A percentile compares a stretch with the other conserved stretches of the same genome.
These are phyloP conservation scores for Nakazawaea holstii DNA, from an alignment of 805 yeast genomes.

Conservation along the genomic window DNA sequence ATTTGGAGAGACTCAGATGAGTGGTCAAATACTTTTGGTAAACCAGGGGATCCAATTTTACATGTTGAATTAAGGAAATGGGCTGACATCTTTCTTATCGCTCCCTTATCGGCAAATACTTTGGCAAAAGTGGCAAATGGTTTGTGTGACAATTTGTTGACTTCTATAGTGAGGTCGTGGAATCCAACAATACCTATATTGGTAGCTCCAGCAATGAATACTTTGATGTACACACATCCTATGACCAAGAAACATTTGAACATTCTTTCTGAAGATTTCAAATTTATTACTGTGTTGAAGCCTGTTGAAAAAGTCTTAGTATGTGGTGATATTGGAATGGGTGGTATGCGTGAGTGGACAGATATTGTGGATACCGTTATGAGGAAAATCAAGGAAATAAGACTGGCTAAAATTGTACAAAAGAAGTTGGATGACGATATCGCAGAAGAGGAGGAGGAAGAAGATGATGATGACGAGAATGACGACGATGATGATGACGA, in stretches of 20 bases:
- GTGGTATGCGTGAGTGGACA: slow-evolving; percentile 98
- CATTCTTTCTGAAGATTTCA: slow-evolving; percentile 81
- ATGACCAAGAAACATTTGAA: slow-evolving; percentile 80
- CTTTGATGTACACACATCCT: slow-evolving; percentile 84
- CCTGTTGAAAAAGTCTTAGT: slow-evolving; percentile 94
- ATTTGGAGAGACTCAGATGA: slow-evolving; percentile 94
- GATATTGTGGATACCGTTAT: slow-evolving; percentile 87
- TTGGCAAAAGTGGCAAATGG: slow-evolving; percentile 87
- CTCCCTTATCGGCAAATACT: slow-evolving; percentile 94
- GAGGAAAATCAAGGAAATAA: slow-evolving; percentile 58
- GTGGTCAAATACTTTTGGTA: slow-evolving; percentile 54
- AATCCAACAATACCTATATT: slow-evolving; percentile 85
- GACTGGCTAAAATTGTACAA: slow-evolving; percentile 18
- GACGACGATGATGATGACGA: slow-evolving; percentile 34
- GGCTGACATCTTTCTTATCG: slow-evolving; percentile 91
- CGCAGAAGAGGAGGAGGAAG: slow-evolving; percentile 46
- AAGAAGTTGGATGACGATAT: slow-evolving; percentile 32
- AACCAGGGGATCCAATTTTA: slow-evolving; percentile 93
- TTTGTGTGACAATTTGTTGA: slow-evolving; percentile 84
- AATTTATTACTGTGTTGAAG: slow-evolving; percentile 88
- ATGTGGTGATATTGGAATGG: slow-evolving; percentile 98
- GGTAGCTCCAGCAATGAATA: slow-evolving; percentile 94
- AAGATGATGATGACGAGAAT: slow-evolving; percentile 40
- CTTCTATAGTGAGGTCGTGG: slow-evolving; percentile 94
- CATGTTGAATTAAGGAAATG: slow-evolving; percentile 93